Evolutionary conservation across 352 stramenopile genomes (phyloP).

Genomic region (Phytophthora palmivora): DNA sequence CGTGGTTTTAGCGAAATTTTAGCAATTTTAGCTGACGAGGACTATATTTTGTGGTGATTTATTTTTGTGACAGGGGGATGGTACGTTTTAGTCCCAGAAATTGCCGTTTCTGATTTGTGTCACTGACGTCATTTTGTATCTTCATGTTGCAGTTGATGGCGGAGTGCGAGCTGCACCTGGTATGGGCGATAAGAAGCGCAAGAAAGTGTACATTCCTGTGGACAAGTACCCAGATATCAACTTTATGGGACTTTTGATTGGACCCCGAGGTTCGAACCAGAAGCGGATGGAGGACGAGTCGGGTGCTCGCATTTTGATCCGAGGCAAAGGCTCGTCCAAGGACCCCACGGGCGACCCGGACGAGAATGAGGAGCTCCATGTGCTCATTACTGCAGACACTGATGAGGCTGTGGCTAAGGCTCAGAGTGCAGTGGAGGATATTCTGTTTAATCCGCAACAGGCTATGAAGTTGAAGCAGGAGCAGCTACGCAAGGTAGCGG

Average conservation of each 20-base stretch:
- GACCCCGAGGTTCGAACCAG: conserved; percentile 90
- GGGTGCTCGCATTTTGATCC: conserved; percentile 92
- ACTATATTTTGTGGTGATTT: conserved; percentile 9
- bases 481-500: conserved; percentile 88
- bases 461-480: conserved; percentile 92
- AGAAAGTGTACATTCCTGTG: conserved; percentile 93
- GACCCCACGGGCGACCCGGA: conserved; percentile 85
- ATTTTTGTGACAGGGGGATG: conserved; percentile 49
- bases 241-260: conserved; percentile 93
- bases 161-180: conserved; percentile 44
- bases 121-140: background rate
- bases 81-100: conserved; percentile 32
- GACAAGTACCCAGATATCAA: conserved; percentile 94
- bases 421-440: conserved; percentile 88
- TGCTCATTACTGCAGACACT: conserved; percentile 91
- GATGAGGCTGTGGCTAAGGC: conserved; percentile 90
- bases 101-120: conserved; percentile 20
- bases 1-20: conserved; percentile 3
- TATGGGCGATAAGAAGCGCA: conserved; percentile 75
- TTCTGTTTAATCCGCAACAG: conserved; percentile 93
- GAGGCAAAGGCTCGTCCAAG: conserved; percentile 88
- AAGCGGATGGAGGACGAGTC: conserved; percentile 94
- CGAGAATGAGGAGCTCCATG: conserved; percentile 90
- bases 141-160: conserved; percentile 41
- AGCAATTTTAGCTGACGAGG: background rate